These are phyloP conservation scores for Nitzschia palea DNA, from an alignment of 108 stramenopile species.

Conservation along the genomic window DNA sequence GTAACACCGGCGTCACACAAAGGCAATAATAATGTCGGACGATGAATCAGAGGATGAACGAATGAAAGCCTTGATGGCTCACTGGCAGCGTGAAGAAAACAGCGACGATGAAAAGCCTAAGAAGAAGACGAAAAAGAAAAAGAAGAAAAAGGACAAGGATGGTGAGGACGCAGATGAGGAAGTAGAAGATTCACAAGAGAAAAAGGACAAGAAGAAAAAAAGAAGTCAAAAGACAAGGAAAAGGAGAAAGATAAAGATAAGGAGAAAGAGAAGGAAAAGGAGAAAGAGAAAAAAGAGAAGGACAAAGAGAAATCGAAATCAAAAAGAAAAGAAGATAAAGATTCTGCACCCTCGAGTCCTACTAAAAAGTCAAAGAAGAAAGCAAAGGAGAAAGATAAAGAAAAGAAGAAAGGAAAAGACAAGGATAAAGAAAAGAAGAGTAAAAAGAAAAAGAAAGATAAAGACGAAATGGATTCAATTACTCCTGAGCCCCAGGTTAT, in stretches of 20 bases:
- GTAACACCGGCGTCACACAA: too few relatives aligned
- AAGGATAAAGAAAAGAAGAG: slow-evolving; percentile 5
- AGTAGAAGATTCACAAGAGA: slow-evolving; percentile 6
- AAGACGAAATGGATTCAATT: not conserved
- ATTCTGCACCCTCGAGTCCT: not conserved
- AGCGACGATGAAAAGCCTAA: not conserved
- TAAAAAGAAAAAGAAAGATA: slow-evolving; percentile 10
- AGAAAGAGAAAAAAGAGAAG: slow-evolving; percentile 12
- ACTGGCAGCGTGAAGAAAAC: slow-evolving; percentile 26
- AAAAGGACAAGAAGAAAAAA: not conserved
- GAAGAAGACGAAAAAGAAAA: slow-evolving; percentile 5
- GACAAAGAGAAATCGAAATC: not conserved
- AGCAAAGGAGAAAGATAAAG: slow-evolving; percentile 10
- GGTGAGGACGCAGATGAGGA: slow-evolving; percentile 4
- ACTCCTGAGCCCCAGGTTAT: not conserved
- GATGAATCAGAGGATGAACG: slow-evolving; percentile 31
- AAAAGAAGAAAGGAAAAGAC: not conserved
- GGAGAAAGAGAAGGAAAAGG: not conserved
- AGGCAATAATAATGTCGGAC: not conserved
- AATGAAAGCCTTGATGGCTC: slow-evolving; percentile 22
- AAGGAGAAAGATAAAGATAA: slow-evolving; percentile 10
- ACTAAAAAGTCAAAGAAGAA: slow-evolving; percentile 13
- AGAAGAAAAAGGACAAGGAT: slow-evolving; percentile 2
- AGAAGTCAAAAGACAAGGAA: not conserved
- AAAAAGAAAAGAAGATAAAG: not conserved